phyloP scores from a whole-genome alignment of 768 basidiomycete species.

The Erythrobasidium yunnanense region DNA sequence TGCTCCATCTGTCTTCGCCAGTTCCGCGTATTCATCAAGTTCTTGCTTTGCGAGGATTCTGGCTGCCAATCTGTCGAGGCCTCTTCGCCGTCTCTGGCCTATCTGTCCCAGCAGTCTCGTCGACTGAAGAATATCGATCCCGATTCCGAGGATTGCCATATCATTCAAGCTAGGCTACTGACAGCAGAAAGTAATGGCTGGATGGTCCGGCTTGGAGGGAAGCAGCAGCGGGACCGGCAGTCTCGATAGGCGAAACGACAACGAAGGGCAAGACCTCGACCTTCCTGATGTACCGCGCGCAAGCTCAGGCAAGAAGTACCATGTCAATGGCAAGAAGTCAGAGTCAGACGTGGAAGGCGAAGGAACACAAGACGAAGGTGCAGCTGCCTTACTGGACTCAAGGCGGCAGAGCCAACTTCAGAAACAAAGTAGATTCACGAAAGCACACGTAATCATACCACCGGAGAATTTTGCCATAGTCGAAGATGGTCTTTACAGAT shows the following conservation, averaged over 20 bases:
- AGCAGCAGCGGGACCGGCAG: not conserved
- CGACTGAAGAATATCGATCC: conserved; percentile 30
- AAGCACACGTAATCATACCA: conserved; percentile 31
- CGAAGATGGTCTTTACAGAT: conserved; percentile 40
- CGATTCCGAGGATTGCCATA: conserved; percentile 31
- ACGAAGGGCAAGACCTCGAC: too few relatives aligned
- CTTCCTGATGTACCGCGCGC: not conserved
- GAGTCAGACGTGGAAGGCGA: not conserved
- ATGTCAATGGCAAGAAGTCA: not conserved
- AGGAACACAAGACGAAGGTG: not conserved
- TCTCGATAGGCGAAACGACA: not conserved
- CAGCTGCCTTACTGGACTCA: conserved; percentile 5
- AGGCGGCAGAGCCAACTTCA: conserved; percentile 12
- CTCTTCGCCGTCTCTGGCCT: not conserved
- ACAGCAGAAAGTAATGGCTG: not conserved
- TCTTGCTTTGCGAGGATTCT: conserved; percentile 22
- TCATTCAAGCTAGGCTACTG: not conserved
- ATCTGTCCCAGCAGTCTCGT: conserved; percentile 13
- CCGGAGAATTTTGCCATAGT: conserved; percentile 44
- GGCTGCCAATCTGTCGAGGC: conserved; percentile 2
- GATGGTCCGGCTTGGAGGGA: too few relatives aligned
- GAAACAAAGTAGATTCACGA: conserved; percentile 23
- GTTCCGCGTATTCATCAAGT: not conserved
- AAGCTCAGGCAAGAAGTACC: not conserved
- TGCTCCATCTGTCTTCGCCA: not conserved